phyloP scores from a whole-genome alignment of 345 rosid genomes.

The Syzygium grande region DNA sequence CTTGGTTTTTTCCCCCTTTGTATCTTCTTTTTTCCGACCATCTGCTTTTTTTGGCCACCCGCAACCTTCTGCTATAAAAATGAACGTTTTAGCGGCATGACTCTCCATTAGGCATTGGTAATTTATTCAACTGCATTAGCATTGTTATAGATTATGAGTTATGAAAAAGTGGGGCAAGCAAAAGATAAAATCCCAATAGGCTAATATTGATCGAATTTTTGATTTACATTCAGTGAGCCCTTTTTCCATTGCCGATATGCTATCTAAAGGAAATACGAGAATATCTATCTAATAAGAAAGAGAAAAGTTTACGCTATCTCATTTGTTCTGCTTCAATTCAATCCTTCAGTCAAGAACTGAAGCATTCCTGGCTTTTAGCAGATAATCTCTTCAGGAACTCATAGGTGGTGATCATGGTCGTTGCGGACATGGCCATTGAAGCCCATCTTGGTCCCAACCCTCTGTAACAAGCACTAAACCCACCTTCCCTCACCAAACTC shows the following conservation, averaged over 20 bases:
- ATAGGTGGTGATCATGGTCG: slow-evolving; percentile 85
- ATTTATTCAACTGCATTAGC: not conserved
- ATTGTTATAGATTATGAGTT: not conserved
- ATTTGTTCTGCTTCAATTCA: not conserved
- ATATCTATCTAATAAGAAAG: not conserved
- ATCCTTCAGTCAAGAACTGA: not conserved
- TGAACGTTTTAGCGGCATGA: not conserved
- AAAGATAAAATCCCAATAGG: not conserved
- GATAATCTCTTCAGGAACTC: slow-evolving; percentile 77
- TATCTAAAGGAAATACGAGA: not conserved
- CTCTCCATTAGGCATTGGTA: not conserved
- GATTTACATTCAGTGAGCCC: not conserved
- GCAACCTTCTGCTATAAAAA: not conserved
- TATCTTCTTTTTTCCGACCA: not conserved
- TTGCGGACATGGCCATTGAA: slow-evolving; percentile 82
- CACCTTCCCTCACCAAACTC: slow-evolving; percentile 69
- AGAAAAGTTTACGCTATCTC: not conserved
- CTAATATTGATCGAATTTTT: not conserved
- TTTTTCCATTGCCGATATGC: not conserved
- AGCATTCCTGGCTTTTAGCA: slow-evolving; percentile 32
- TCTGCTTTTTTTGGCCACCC: not conserved
- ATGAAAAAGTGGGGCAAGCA: not conserved
- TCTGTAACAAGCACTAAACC: slow-evolving; percentile 66
- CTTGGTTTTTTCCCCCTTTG: not conserved
- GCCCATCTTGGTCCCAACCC: slow-evolving; percentile 97